Conservation (phyloP, 306 rosid species). For the Fragaria ananassa region DNA sequence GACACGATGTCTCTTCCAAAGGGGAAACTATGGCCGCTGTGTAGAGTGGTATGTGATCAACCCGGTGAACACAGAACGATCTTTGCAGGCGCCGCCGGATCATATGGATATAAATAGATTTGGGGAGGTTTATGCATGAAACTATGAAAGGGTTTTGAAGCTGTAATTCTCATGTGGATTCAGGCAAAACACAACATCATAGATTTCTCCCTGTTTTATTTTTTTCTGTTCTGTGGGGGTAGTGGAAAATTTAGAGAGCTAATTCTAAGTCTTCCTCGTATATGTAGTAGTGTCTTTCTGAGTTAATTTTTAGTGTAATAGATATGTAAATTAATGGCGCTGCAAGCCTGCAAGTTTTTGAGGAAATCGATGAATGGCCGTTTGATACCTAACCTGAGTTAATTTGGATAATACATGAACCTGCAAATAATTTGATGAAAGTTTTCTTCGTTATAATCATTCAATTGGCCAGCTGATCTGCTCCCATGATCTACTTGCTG, state of each 20-base stretch:
- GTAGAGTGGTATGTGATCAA: conserved; percentile 10
- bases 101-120: conserved; percentile 4
- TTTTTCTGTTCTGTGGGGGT: background rate
- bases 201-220: background rate
- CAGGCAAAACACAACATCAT: background rate
- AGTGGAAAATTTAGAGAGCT: conserved; percentile 11
- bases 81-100: background rate
- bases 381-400: conserved; percentile 9
- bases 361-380: conserved; percentile 14
- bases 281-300: background rate
- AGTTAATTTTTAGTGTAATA: background rate
- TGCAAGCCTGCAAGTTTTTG: background rate
- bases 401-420: background rate
- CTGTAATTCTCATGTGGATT: conserved; percentile 8
- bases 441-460: background rate
- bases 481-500: background rate
- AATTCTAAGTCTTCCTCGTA: background rate
- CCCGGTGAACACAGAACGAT: background rate
- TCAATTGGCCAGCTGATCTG: background rate
- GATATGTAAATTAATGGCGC: background rate
- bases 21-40: conserved; percentile 58
- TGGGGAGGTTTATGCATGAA: conserved; percentile 19
- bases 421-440: background rate
- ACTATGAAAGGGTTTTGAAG: conserved; percentile 7
- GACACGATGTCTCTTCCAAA: conserved; percentile 39